Evolutionary conservation across 805 yeast genomes (phyloP).

Genomic region (Pichia californica): DNA sequence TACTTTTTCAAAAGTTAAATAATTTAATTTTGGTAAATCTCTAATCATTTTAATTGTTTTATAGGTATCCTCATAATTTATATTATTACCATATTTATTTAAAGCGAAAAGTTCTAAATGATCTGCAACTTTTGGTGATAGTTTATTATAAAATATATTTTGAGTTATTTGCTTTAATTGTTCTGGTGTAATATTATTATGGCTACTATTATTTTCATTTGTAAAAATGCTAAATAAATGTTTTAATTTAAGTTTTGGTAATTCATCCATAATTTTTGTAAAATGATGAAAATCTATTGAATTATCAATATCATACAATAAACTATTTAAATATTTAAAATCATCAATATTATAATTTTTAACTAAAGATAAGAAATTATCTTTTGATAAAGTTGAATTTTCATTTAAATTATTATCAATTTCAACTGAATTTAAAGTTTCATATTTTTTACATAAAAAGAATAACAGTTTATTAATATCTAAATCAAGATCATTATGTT

Average conservation of each 20-base stretch:
- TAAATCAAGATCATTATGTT: slow-evolving; percentile 38
- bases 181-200: slow-evolving; percentile 14
- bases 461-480: slow-evolving; percentile 44
- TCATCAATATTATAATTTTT: slow-evolving; percentile 8
- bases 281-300: slow-evolving; percentile 15
- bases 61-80: slow-evolving; percentile 43
- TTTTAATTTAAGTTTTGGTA: slow-evolving; percentile 26
- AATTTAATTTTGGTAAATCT: slow-evolving; percentile 29
- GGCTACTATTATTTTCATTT: slow-evolving; percentile 14
- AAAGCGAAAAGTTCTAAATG: slow-evolving; percentile 44
- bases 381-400: slow-evolving; percentile 3
- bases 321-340: slow-evolving; percentile 13
- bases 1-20: slow-evolving; percentile 25
- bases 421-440: slow-evolving; percentile 17
- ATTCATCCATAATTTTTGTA: slow-evolving; percentile 17
- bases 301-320: slow-evolving; percentile 4
- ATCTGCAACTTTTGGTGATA: slow-evolving; percentile 45
- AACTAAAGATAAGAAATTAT: slow-evolving; percentile 4
- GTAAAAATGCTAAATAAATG: slow-evolving; percentile 12
- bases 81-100: slow-evolving; percentile 36
- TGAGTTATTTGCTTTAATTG: slow-evolving; percentile 19
- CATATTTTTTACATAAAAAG: slow-evolving; percentile 47
- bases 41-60: slow-evolving; percentile 40
- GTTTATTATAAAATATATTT: slow-evolving; percentile 24
- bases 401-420: no score